phyloP scores from a whole-genome alignment of 805 yeast genomes.

The Blastobotrys attinorum region DNA sequence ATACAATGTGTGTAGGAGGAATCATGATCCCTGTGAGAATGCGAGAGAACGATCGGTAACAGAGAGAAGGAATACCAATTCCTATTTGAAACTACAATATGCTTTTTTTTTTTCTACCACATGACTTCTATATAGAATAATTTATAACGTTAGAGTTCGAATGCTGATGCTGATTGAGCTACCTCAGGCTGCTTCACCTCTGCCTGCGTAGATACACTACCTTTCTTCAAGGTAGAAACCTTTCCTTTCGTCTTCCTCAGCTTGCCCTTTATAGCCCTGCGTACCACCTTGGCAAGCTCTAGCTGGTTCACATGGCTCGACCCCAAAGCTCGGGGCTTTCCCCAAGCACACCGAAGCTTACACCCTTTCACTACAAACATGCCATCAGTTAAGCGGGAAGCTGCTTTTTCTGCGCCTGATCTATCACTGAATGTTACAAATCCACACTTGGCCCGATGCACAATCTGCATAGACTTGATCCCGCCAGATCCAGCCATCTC shows the following conservation, averaged over 20 bases:
- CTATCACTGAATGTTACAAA: conserved; percentile 47
- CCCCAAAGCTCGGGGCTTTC: conserved; percentile 22
- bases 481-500: conserved; percentile 42
- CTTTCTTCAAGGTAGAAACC: neutral
- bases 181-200: neutral
- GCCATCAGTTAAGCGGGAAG: conserved; percentile 16
- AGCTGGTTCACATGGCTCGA: conserved; percentile 17
- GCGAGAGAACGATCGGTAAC: too few relatives aligned
- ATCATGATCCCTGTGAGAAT: too few relatives aligned
- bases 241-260: neutral
- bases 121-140: too few relatives aligned
- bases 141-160: neutral
- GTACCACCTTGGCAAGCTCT: conserved; percentile 17
- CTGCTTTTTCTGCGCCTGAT: conserved; percentile 42
- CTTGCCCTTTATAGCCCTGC: conserved; percentile 14
- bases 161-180: neutral
- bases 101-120: too few relatives aligned
- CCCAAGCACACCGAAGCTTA: conserved; percentile 25
- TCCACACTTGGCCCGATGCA: conserved; percentile 58
- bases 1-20: too few relatives aligned
- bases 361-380: conserved; percentile 24
- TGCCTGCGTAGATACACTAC: neutral
- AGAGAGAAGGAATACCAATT: too few relatives aligned
- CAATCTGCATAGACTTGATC: conserved; percentile 41
- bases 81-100: too few relatives aligned